Evolutionary conservation across 1,284 basidiomycete species (phyloP), one percentile per base, ranked within the genome.

Genomic region (Sparassis latifolia): DNA sequence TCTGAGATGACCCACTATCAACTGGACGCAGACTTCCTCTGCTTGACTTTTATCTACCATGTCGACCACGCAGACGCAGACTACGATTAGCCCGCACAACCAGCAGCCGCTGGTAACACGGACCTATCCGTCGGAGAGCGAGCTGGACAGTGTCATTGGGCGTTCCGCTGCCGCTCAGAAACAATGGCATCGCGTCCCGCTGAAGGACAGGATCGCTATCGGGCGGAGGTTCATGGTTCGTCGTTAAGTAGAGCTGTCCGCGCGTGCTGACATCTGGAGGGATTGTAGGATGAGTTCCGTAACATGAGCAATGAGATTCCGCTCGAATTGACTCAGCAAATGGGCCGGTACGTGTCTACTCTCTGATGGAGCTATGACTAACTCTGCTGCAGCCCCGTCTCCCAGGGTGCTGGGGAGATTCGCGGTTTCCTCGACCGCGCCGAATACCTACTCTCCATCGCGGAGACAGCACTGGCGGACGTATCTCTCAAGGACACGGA

Each of bases 371-470:
- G 6, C 40, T 10, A 45, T 37, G 12, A 42, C 44, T 47, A 43
- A 39, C 50, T 45, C 33, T 3, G 12, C 40, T 42, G 43, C 7
- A 92, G 93, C 45, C 93, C 93, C 0, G 76, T 92, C 39, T 78
- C 80, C 0, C 89, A 92, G 65, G 74, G 75, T 40, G 69, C 81
- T 32, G 89, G 90, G 5, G 95, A 98, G 68, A 74, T 96, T 46
- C 76, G 78, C 44, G 92, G 92, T 1, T 84, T 89, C 37, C 66
- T 95, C 29, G 87, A 89, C 50, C 82, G 94, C 41, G 87, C 91
- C 7, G 74, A 80, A 44, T 90, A 95, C 66, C 82, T 97, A 77
- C 75, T 96, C 55, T 84, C 82, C 52, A 93, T 96, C 61, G 93
- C 95, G 2, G 75, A 81, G 48, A 72, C 80, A 4, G 77, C 80